phyloP scores from a whole-genome alignment of 495 filamentous ascomycete genomes.

The Lepidopterella palustris region DNA sequence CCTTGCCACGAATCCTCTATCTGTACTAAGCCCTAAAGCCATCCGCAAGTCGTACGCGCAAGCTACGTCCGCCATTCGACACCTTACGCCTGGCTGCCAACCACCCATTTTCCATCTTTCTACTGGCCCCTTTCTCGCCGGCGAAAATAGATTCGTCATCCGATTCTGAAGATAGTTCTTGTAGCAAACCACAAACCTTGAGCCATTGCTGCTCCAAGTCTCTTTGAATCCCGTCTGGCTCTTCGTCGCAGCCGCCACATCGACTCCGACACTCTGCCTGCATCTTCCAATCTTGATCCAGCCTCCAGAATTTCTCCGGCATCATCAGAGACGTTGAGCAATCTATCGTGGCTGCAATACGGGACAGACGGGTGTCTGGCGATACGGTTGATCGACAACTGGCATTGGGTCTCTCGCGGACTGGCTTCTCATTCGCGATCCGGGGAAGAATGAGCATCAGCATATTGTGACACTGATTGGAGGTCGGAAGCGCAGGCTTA shows the following conservation, averaged over 20 bases:
- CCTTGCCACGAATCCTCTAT: background rate
- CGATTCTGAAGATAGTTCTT: background rate
- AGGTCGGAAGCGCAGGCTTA: background rate
- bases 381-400: background rate
- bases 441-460: background rate
- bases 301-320: background rate
- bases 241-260: background rate
- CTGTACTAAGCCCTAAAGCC: background rate
- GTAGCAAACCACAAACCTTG: background rate
- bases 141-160: background rate
- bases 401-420: background rate
- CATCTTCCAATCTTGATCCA: background rate
- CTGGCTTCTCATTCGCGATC: background rate
- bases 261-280: background rate
- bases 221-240: background rate
- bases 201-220: background rate
- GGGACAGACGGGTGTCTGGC: background rate
- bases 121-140: background rate
- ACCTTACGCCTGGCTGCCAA: constrained; percentile 1
- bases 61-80: constrained; percentile 1
- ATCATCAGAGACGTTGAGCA: background rate
- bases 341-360: background rate
- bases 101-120: background rate
- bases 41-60: background rate
- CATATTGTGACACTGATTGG: background rate